Base-by-base conservation (phyloP, 345 rosid genomes). In the Acer negundo region DNA sequence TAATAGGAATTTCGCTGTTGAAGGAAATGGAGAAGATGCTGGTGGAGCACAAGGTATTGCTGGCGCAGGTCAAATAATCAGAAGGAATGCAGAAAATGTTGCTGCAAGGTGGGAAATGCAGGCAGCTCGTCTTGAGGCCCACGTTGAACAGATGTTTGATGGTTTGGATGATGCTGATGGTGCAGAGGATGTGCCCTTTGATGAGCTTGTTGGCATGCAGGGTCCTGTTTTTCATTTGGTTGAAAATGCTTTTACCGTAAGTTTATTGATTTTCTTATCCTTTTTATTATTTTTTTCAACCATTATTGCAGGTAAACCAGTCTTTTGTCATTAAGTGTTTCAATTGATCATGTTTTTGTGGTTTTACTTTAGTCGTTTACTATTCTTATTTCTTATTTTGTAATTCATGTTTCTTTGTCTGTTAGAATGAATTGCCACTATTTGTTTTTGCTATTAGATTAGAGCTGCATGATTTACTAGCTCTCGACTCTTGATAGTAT, bases 101-200 rank as follows among this genome's bases (percentile, higher is more conserved):
- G 94, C 97, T 74, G 99, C 97, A 71, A 90, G 95, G 74, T 92
- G 93, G 97, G 99, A 96, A 87, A 91, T 94, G 87, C 99, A 91
- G 89, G 99, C 98, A 67, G 99, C 97, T 80, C 97, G 98, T 81
- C 91, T 96, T 22, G 99, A 96, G 84, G 98, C 98, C 80, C 99
- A 93, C 80, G 97, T 96, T 74, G 99, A 96, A 78, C 99, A 94
- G 83, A 96, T 96, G 92, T 94, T 96, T 87, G 99, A 96, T 88
- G 99, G 97, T 56, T 81, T 96, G 84, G 99, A 96, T 42, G 99
- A 94, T 75, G 98, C 94, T 85, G 99, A 96, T 87, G 99, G 97
- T 80, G 99, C 99, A 10, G 99, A 97, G 87, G 99, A 97, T 76
- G 99, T 97, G 24, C 99, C 99, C 61, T 97, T 97, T 79, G 99